A percentile compares a stretch with the other conserved stretches of the same genome.
These are phyloP conservation scores for Ogataea trehaloabstinens DNA, from an alignment of 805 yeast species.

Conservation along the genomic window DNA sequence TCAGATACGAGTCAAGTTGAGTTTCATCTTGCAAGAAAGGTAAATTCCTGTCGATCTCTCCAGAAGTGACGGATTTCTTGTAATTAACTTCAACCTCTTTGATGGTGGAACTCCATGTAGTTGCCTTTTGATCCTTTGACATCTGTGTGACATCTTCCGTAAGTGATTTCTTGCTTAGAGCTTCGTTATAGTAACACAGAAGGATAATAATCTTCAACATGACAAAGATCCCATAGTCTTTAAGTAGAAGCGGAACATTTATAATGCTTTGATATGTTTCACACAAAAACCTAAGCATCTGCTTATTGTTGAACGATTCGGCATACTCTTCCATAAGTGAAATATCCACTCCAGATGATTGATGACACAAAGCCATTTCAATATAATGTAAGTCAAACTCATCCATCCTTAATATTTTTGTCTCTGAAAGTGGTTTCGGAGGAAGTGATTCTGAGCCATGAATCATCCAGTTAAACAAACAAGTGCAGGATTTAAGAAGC, in stretches of 20 bases:
- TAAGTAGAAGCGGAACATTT: conserved; percentile 2
- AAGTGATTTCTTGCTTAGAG: conserved; percentile 3
- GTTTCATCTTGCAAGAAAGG: conserved; percentile 5
- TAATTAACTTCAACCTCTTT: neutral
- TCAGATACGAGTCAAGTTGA: conserved; percentile 3
- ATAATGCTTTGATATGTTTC: conserved; percentile 13
- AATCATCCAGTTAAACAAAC: conserved; percentile 3
- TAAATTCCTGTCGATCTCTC: conserved; percentile 7
- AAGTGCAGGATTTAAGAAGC: conserved; percentile 3
- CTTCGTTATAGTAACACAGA: conserved; percentile 18
- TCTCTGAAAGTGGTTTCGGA: neutral
- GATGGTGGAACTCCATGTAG: neutral
- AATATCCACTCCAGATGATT: neutral
- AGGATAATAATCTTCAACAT: conserved; percentile 16
- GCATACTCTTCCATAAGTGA: neutral
- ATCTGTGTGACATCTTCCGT: neutral
- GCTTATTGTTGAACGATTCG: conserved; percentile 13
- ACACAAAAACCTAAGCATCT: conserved; percentile 12
- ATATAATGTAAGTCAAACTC: conserved; percentile 4
- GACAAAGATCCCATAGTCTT: conserved; percentile 18
- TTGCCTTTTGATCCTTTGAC: neutral
- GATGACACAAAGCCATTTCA: conserved; percentile 4
- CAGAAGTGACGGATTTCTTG: neutral
- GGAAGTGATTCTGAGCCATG: neutral
- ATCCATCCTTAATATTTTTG: neutral